Conservation (phyloP, 495 filamentous ascomycete species). For the Penicillium macrosclerotiorum region DNA sequence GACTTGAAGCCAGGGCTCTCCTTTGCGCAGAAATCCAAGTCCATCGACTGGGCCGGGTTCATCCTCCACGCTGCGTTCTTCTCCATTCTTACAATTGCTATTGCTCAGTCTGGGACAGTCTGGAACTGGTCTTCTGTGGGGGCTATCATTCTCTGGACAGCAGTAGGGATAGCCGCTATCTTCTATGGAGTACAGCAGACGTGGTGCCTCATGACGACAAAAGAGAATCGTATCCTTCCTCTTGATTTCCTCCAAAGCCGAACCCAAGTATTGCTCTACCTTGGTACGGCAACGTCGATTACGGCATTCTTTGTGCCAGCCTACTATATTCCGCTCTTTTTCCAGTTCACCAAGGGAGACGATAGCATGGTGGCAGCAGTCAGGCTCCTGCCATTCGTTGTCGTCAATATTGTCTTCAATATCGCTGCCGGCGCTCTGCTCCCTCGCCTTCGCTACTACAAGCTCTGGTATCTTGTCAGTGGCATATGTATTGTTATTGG, state of each 20-base stretch:
- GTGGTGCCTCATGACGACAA: constrained; percentile 41
- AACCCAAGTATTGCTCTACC: constrained; percentile 45
- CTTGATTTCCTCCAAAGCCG: constrained; percentile 44
- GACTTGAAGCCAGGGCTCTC: background rate
- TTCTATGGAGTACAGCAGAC: constrained; percentile 13
- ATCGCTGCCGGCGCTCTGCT: constrained; percentile 1
- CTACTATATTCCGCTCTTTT: constrained; percentile 54
- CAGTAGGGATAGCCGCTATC: no score
- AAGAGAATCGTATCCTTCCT: constrained; percentile 47
- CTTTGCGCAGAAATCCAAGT: background rate
- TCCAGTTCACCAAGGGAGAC: constrained; percentile 43
- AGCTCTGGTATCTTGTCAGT: constrained; percentile 29
- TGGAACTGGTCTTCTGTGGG: no score
- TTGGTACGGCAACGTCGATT: constrained; percentile 27
- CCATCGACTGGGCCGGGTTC: constrained; percentile 19
- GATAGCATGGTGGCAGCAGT: constrained; percentile 34
- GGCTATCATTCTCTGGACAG: no score
- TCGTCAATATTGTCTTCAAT: constrained; percentile 9
- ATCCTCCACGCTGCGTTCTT: constrained; percentile 13
- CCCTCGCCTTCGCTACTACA: constrained; percentile 7
- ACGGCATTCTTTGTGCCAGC: constrained; percentile 31
- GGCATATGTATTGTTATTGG: constrained; percentile 14
- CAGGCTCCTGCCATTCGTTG: constrained; percentile 34
- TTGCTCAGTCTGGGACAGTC: constrained; percentile 23
- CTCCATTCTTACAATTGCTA: constrained; percentile 15